Base-by-base conservation (phyloP, 768 basidiomycete genomes). In the Chalciporus pseudorubinellus region DNA sequence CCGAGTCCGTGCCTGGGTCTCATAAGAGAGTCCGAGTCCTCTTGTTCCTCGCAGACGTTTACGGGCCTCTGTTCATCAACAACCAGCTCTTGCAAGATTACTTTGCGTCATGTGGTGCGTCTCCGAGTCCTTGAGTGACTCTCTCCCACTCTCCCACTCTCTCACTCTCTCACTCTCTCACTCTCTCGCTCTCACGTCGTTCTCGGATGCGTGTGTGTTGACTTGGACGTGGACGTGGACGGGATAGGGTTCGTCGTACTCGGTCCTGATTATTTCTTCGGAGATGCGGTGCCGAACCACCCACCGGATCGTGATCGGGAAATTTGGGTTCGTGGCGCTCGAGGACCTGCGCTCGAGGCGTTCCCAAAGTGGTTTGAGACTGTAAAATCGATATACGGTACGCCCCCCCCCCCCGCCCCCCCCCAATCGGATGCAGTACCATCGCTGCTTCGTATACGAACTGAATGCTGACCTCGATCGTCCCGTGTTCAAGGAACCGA, bases 191-290 rank as follows among this genome's bases (percentile, higher is more conserved):
- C n/a, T n/a, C n/a, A n/a, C n/a, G n/a, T n/a, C n/a, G n/a, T n/a
- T n/a, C n/a, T n/a, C n/a, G n/a, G n/a, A n/a, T n/a, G n/a, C n/a
- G n/a, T n/a, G n/a, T n/a, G n/a, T n/a, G n/a, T n/a, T n/a, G n/a
- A n/a, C n/a, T n/a, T n/a, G n/a, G n/a, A n/a, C n/a, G n/a, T n/a
- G n/a, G n/a, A n/a, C n/a, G n/a, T n/a, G n/a, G n/a, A 14, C 19
- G 20, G 10, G 14, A 12, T 39, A 85, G 82, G 82, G 0, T 85
- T 79, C 60, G 56, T 75, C 46, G 81, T 85, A 3, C 62, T 84
- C 10, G 82, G 80, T 1, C 71, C 79, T 13, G 84, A 84, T 56
- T 84, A 83, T 60, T 83, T 85, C 66, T 74, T 83, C 39, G 81
- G 83, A 18, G 76, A 80, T 43, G 67, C 77, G 2, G 62, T 82